phyloP scores from a whole-genome alignment of 768 basidiomycete genomes.

The Suillus weaverae region DNA sequence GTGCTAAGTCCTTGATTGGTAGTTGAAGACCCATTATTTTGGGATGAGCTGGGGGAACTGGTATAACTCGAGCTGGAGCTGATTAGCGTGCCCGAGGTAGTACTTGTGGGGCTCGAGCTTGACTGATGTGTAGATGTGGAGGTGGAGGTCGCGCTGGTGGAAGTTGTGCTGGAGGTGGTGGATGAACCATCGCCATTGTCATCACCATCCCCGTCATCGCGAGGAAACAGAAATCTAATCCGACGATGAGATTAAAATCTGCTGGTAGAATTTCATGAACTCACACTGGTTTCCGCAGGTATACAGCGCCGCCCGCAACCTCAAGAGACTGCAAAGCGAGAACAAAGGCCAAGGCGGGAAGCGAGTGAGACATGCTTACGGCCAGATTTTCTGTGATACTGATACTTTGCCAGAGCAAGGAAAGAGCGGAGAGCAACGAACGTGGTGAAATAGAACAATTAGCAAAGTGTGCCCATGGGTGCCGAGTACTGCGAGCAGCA shows the following conservation, averaged over 20 bases:
- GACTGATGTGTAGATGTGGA: neutral
- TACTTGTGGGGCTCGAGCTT: constrained; percentile 1
- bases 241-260: neutral
- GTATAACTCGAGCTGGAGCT: constrained; percentile 2
- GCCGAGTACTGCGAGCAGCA: neutral
- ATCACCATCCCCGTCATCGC: neutral
- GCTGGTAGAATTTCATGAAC: neutral
- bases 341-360: constrained; percentile 9
- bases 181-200: neutral
- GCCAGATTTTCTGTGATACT: neutral
- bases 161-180: constrained; percentile 2
- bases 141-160: neutral
- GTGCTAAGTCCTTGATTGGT: constrained; percentile 13
- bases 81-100: neutral
- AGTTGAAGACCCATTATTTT: constrained; percentile 5
- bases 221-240: neutral
- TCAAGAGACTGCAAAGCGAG: constrained; percentile 1
- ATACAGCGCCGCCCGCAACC: neutral
- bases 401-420: neutral
- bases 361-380: constrained; percentile 2
- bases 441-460: neutral
- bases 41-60: neutral
- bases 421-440: neutral
- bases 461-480: neutral
- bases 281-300: constrained; percentile 5